Evolutionary conservation across 73 alveolate genomes (phyloP).

Genomic region (Tetrahymena malaccensis): DNA sequence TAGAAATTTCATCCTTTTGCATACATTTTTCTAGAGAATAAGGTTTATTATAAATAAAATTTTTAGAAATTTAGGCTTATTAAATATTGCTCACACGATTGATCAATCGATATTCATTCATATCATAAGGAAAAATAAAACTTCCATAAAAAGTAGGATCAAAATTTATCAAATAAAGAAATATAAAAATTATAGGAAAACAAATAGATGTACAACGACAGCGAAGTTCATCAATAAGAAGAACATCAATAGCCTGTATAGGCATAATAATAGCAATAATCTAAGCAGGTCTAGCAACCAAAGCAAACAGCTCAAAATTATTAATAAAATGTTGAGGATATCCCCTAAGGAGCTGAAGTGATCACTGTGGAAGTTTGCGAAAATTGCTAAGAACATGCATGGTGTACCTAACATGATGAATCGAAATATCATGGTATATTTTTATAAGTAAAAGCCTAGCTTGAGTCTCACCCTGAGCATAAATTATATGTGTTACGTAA

Average conservation of each 20-base stretch:
- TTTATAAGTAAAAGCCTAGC: not conserved
- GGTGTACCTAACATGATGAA: conserved; percentile 49
- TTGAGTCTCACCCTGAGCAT: not conserved
- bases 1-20: not conserved
- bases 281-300: not conserved
- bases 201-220: not conserved
- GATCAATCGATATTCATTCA: not conserved
- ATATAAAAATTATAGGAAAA: not conserved
- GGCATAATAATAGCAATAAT: not conserved
- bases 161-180: not conserved
- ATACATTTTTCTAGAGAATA: not conserved
- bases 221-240: not conserved
- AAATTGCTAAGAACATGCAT: conserved; percentile 36
- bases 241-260: not conserved
- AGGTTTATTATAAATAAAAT: not conserved
- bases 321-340: not conserved
- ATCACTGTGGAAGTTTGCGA: conserved; percentile 31
- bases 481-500: not conserved
- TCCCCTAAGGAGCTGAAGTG: conserved; percentile 4
- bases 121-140: not conserved
- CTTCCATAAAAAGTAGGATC: not conserved
- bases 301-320: not conserved
- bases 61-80: not conserved
- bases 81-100: not conserved
- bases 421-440: conserved; percentile 3